Evolutionary conservation across 78 protist species (phyloP), one percentile per base, ranked within the genome.

Genomic region (Corallochytrium limacisporum): DNA sequence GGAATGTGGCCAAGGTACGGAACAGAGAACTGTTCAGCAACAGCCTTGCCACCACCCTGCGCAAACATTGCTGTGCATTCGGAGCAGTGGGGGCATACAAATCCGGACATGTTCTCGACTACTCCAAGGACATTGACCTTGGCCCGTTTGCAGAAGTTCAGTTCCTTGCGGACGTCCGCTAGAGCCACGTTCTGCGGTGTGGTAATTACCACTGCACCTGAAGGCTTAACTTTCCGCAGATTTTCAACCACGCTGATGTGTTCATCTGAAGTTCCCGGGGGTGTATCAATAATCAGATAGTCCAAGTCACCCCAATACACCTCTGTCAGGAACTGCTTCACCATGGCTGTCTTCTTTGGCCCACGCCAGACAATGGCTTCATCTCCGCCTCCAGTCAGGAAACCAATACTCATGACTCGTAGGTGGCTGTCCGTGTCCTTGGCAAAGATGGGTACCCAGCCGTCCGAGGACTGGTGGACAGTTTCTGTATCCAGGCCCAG

Each of bases 41-140:
- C 2, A 31, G 18, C 5, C 46, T 49, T 46, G 44, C 75, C 75
- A 15, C 75, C 75, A 9, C 65, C 65, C 0, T 42, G 10, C 4
- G 75, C 53, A 31, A 70, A 70, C 20, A 70, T 28, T 15, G 38
- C 15, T 5, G 66, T 44, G 28, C 9, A 9, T 8, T 47, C 66
- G 66, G 53, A 44, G 78, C 98, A 94, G 49, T 74, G 53, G 31
- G 97, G 95, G 78, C 98, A 96, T 46, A 85, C 90, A 29, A 90
- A 96, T 12, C 95, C 95, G 56, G 78, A 57, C 99, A 97, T 96
- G 84, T 97, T 97, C 59, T 96, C 99, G 4, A 97, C 97, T 0
- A 97, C 85, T 53, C 99, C 99, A 15, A 96, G 60, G 24, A 95
- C 69, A 16, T 68, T 75, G 5, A 92, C 22, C 24, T 72, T 74